Base-by-base conservation (phyloP, 2,329 filamentous ascomycete genomes). In the Trichophyton verrucosum region DNA sequence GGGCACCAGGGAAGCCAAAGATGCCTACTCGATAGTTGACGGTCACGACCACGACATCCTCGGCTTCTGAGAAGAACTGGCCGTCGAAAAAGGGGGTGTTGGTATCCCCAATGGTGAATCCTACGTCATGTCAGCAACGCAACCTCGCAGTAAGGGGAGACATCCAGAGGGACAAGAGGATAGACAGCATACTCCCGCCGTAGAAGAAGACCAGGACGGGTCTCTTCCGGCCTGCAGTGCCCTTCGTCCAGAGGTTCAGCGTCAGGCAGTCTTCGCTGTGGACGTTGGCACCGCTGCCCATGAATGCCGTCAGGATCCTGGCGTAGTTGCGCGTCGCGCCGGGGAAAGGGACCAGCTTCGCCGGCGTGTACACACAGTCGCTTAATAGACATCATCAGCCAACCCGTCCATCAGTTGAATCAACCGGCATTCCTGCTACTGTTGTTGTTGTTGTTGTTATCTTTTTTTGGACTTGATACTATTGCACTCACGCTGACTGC, bases 1-100 rank as follows among this genome's bases (percentile, higher is more conserved):
- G 74, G 63, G 61, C 73, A 61, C 62, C 65, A 65, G 65, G 71
- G 70, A 66, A 78, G 75, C n/a, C 74, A 72, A 62, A 75, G 74
- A 77, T 66, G 17, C 77, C 78, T 61, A 78, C 70, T 38, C 72
- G 74, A 59, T 80, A 80, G 15, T 78, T 78, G 20, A 80, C 71
- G 0, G 77, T 71, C 0, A 77, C 73, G 1, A 77, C 71, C n/a
- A 77, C 69, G 13, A 74, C 67, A 58, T 75, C 71, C 49, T 73
- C 68, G 22, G 71, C 67, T 47, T 68, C 70, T 15, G 73, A 72
- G 24, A 74, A 70, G 47, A 69, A 69, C 11, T 69, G 67, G 1
- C 73, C 73, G 33, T 75, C 72, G 58, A 74, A 74, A 15, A 38
- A 38, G n/a, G 49, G 58, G 4, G 49, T 55, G 30, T 55, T 55